These are phyloP conservation scores for Coemansia sp. DNA, from an alignment of 192 early-diverging fungal genomes.

Conservation along the genomic window DNA sequence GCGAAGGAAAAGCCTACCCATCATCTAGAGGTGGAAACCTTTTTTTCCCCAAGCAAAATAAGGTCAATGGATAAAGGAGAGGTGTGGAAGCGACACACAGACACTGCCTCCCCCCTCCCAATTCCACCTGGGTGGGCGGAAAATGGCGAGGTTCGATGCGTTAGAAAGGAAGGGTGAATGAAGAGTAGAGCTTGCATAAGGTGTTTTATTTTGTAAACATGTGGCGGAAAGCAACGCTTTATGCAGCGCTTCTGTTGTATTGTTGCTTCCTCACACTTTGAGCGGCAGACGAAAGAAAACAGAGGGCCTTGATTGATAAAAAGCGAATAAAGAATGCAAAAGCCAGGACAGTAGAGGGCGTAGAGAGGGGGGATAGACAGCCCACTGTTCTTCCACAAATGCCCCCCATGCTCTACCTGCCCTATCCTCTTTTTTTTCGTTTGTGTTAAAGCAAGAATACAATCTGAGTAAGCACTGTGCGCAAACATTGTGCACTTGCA, in stretches of 20 bases:
- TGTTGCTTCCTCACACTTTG: conserved; percentile 2
- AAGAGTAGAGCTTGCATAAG: not conserved
- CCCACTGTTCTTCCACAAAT: too few relatives aligned
- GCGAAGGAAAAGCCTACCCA: too few relatives aligned
- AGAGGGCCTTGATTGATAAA: not conserved
- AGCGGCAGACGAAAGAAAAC: not conserved
- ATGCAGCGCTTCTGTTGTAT: not conserved
- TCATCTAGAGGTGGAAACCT: too few relatives aligned
- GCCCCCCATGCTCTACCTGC: too few relatives aligned
- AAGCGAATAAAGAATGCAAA: not conserved
- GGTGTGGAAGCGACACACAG: conserved; percentile 1
- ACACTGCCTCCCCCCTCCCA: conserved; percentile 3
- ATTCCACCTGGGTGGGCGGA: not conserved
- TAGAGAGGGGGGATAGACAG: too few relatives aligned
- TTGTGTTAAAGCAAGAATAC: not conserved
- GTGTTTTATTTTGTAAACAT: conserved; percentile 5
- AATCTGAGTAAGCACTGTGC: not conserved
- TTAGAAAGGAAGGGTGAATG: not conserved
- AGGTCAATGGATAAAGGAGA: not conserved
- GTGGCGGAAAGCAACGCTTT: conserved; percentile 4
- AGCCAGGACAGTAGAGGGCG: not conserved
- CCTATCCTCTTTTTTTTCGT: not conserved
- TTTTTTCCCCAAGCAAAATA: not conserved
- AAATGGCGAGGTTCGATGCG: not conserved
- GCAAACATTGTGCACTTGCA: not conserved